phyloP scores from a whole-genome alignment of 345 rosid genomes.

The Populus pruinosa region DNA sequence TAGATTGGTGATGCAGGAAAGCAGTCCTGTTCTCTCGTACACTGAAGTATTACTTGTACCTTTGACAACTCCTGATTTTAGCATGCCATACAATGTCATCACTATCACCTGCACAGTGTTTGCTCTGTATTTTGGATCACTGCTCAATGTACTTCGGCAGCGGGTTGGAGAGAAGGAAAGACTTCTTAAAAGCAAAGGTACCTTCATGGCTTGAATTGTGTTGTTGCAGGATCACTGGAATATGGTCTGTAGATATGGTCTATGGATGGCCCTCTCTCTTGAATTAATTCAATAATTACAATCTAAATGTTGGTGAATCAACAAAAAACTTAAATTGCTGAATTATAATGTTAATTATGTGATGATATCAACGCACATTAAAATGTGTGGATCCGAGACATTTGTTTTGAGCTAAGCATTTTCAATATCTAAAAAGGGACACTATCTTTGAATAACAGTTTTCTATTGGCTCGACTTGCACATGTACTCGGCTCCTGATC shows the following conservation, averaged over 20 bases:
- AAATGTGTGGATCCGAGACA: neutral
- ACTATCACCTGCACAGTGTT: conserved; percentile 89
- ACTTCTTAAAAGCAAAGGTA: conserved; percentile 65
- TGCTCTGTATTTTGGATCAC: conserved; percentile 83
- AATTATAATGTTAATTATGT: neutral
- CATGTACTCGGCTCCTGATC: neutral
- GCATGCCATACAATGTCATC: conserved; percentile 98
- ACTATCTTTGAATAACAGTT: neutral
- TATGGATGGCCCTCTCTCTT: neutral
- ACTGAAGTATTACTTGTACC: conserved; percentile 92
- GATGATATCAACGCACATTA: neutral
- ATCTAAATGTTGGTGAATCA: neutral
- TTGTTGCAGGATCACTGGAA: neutral
- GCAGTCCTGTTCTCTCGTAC: conserved; percentile 55
- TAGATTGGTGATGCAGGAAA: conserved; percentile 54
- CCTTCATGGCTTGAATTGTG: conserved; percentile 8
- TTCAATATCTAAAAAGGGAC: neutral
- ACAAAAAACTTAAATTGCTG: neutral
- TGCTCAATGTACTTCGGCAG: conserved; percentile 76
- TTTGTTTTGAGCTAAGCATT: neutral
- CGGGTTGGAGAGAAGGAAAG: conserved; percentile 81
- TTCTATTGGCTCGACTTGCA: neutral
- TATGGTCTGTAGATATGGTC: neutral
- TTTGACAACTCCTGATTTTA: conserved; percentile 94
- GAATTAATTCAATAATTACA: neutral